Percentiles rank a stretch among this genome's conserved stretches.
Evolutionary conservation across 495 filamentous ascomycete genomes (phyloP).

Genomic region (Aspergillus ostianus): DNA sequence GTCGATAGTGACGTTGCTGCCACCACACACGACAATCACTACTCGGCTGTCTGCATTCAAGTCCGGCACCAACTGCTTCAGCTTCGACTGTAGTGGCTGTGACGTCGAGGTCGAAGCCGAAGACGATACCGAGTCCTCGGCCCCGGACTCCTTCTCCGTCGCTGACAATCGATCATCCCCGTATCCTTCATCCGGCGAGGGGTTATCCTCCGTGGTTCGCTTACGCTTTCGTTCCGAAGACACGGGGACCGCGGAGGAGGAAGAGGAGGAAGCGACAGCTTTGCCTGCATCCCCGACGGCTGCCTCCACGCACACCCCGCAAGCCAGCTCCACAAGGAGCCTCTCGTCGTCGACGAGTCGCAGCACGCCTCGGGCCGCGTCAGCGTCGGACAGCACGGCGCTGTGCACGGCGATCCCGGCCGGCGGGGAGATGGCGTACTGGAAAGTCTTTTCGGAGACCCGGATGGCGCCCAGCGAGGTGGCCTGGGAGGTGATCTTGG

Average conservation of each 20-base stretch:
- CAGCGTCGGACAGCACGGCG: conserved; percentile 70
- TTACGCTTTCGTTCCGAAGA: conserved; percentile 37
- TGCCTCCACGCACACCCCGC: conserved; percentile 72
- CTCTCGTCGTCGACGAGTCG: conserved; percentile 79
- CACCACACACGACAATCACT: conserved; percentile 86
- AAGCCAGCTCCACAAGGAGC: conserved; percentile 76
- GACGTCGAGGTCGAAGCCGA: conserved; percentile 12
- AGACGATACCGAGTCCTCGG: conserved; percentile 22
- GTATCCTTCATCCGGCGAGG: conserved; percentile 37
- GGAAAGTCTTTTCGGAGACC: conserved; percentile 71
- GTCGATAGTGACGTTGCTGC: conserved; percentile 68
- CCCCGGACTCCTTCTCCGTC: conserved; percentile 33
- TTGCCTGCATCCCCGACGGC: conserved; percentile 40
- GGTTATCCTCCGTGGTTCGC: conserved; percentile 17
- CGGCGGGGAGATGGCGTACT: conserved; percentile 50
- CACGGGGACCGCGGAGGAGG: conserved; percentile 9
- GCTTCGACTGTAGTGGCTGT: conserved; percentile 41
- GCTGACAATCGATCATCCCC: conserved; percentile 40
- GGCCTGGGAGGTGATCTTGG: conserved; percentile 77
- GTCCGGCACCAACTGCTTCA: conserved; percentile 58
- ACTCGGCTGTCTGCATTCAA: conserved; percentile 63
- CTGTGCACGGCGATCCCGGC: conserved; percentile 54
- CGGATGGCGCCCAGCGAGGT: conserved; percentile 72
- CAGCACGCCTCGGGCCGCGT: conserved; percentile 75
- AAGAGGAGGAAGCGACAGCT: conserved; percentile 10